Conservation (phyloP, 495 filamentous ascomycete genomes). For the Letharia columbiana region DNA sequence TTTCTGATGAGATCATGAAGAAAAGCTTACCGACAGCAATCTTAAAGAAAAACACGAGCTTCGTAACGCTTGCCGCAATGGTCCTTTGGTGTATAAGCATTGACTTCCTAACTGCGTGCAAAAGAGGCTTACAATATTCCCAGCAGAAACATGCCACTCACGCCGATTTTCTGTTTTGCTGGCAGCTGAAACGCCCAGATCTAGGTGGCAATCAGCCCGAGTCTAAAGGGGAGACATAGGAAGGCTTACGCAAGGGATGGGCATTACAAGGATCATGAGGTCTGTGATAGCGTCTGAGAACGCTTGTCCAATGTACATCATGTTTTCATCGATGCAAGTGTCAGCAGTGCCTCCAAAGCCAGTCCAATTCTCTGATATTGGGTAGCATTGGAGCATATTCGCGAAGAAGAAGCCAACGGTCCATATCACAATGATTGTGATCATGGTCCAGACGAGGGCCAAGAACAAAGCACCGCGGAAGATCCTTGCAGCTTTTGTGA, state of each 20-base stretch:
- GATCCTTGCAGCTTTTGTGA: neutral
- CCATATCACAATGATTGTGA: neutral
- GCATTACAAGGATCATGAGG: neutral
- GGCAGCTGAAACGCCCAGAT: conserved; percentile 12
- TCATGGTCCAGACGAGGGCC: neutral
- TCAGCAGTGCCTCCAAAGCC: neutral
- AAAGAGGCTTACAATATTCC: conserved; percentile 2
- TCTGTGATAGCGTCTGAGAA: conserved; percentile 10
- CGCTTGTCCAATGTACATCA: conserved; percentile 11
- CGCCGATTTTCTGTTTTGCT: conserved; percentile 1
- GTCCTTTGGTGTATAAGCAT: conserved; percentile 1
- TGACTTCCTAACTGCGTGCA: neutral
- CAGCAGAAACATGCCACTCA: conserved; percentile 7
- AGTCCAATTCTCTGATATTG: conserved; percentile 7
- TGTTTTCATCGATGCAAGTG: neutral
- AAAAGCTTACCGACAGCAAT: conserved; percentile 1
- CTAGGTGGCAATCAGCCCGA: neutral
- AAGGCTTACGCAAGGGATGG: conserved; percentile 5
- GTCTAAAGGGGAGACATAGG: neutral
- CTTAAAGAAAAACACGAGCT: conserved; percentile 6
- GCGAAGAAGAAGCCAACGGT: neutral
- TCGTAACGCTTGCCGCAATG: conserved; percentile 4
- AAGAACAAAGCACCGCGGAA: neutral
- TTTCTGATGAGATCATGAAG: neutral
- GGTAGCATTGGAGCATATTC: conserved; percentile 5